Conservation (phyloP, 2,329 filamentous ascomycete species). For the Amylocarpus encephaloides region DNA sequence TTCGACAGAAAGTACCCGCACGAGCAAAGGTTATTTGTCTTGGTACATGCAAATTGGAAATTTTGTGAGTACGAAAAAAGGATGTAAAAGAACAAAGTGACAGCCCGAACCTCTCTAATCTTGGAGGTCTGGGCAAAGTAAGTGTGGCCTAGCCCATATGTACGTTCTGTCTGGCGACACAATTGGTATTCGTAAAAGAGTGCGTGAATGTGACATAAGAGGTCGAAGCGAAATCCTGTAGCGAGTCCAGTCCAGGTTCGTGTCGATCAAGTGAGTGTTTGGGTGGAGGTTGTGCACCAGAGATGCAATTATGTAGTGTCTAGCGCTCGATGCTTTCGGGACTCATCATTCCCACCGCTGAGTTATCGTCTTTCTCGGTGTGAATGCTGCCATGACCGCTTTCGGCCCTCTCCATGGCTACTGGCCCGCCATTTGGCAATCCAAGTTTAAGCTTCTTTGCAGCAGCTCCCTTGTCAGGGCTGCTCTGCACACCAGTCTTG, state of each 20-base stretch:
- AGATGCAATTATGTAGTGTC: neutral
- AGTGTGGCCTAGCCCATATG: too few relatives aligned
- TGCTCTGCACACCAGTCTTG: slow-evolving; percentile 31
- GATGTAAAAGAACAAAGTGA: too few relatives aligned
- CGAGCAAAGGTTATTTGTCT: too few relatives aligned
- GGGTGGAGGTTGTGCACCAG: neutral
- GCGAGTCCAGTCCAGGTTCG: neutral
- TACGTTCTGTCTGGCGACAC: too few relatives aligned
- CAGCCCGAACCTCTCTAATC: too few relatives aligned
- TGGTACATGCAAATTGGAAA: too few relatives aligned
- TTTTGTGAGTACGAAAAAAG: too few relatives aligned
- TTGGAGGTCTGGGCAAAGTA: too few relatives aligned
- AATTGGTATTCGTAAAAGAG: neutral
- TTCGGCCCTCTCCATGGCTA: slow-evolving; percentile 51
- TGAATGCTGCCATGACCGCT: slow-evolving; percentile 50
- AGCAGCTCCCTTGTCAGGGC: slow-evolving; percentile 37
- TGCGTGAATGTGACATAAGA: neutral
- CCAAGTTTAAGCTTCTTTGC: slow-evolving; percentile 47
- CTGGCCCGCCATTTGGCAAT: slow-evolving; percentile 22
- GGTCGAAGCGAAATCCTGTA: neutral
- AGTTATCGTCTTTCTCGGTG: slow-evolving; percentile 62
- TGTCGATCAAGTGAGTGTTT: neutral
- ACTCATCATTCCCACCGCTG: slow-evolving; percentile 72
- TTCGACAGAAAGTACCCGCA: too few relatives aligned
- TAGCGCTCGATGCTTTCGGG: slow-evolving; percentile 55